Base-by-base conservation (phyloP, 2,329 filamentous ascomycete genomes). In the Pseudogymnoascus sp. region DNA sequence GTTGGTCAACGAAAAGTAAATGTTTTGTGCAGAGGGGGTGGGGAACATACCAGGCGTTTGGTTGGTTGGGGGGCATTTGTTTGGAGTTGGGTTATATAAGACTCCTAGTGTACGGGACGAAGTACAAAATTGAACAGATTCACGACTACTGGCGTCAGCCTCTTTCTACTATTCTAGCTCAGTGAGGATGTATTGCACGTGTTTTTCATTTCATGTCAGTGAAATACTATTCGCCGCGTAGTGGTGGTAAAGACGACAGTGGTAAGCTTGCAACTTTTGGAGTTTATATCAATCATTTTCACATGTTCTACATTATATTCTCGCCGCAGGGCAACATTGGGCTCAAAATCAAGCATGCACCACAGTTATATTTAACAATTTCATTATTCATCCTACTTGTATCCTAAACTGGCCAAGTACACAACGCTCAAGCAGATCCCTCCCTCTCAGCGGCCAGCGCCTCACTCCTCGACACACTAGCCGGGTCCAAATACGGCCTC, bases 1-100 rank as follows among this genome's bases (percentile, higher is more conserved):
- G 64, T 73, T 97, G 73, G 86, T 87, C 21, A 78, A 76, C 67
- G 81, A 86, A 70, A 81, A 85, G 72, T 86, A 76, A 26, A 26
- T 26, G 63, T 37, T 63, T 72, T 86, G 75, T 61, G 29, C 24
- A 19, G 31, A 13, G 14, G 13, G 1, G 14, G 40, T 38, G 33
- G 59, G 59, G 35, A 60, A 38, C 59, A 61, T 61, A 40, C 59
- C 59, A 61, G 59, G 59, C 59, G 59, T 61, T 37, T 35, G 56
- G 35, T n/a, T 19, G 24, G 35, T 38, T 8, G 59, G 21, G 38
- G 11, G 21, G 59, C 35, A 61, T 61, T 61, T 61, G 24, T 61
- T 14, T 61, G 59, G 59, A 38, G 59, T 61, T 61, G 29, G 50
- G 50, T 56, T 56, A 56, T 56, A 56, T 56, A 56, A 29, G 16